Base-by-base conservation (phyloP, 805 yeast species). In the Clavispora santaluciae region DNA sequence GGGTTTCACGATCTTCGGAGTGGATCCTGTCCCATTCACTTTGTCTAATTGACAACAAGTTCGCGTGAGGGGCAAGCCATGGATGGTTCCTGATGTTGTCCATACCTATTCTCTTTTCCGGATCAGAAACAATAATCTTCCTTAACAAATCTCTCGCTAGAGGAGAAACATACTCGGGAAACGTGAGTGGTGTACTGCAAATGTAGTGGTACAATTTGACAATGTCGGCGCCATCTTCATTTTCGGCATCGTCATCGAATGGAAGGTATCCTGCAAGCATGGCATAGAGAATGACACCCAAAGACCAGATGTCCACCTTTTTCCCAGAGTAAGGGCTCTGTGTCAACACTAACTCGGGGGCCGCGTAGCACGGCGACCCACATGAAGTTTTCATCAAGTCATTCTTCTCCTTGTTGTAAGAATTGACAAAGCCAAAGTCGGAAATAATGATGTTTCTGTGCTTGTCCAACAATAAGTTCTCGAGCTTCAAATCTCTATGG, bases 301-400 rank as follows among this genome's bases (percentile, higher is more conserved):
- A 80, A 0, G 96, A 87, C 99, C 99, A 93, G 33, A 90, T 84
- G 64, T 93, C 99, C 23, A 88, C 97, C 63, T 88, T 89, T 46
- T 88, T 77, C 17, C 96, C 97, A 51, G 86, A 88, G 59, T 93
- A 93, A 12, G 95, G 89, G 40, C 81, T 76, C 48, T 81, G 86
- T 10, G 91, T 83, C 22, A 89, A 83, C 3, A 93, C 99, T 43
- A 93, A 68, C 60, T 93, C 99, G 0, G 99, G 99, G 1, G 99
- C 99, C 0, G 99, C 99, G 63, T 91, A 91, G 61, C 99, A 91
- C 1, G 99, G 99, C 3, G 96, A 87, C 1, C 99, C 99, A 62
- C 99, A 91, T 26, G 90, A 79, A 1, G 98, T 91, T 58, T 81
- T 82, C 98, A 91, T 93, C 34, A 87, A 67, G 59, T 88, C 96